Evolutionary conservation across 306 rosid species (phyloP), one percentile per base, ranked within the genome.

Genomic region (Lithocarpus polystachyus): DNA sequence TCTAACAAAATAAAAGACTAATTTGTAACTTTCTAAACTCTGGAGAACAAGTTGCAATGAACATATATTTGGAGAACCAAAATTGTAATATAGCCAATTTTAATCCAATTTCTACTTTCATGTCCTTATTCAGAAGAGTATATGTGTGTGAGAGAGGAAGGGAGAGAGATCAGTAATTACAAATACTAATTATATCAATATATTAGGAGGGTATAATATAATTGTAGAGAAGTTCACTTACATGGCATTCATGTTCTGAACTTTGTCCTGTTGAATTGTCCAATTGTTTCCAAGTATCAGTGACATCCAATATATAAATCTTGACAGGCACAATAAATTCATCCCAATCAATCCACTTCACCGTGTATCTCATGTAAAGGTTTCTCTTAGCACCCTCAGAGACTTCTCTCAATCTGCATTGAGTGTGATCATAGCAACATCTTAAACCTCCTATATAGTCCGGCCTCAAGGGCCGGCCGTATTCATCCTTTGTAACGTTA

Each of bases 281-380:
- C 56, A 74, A n/a, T 52, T 33, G 43, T 48, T 85, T 74, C 54
- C 85, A 61, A 23, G 79, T 77, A 82, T 92, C 97, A 73, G 98
- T 90, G 19, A 78, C 96, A 71, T 94, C 96, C 15, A 90, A 26
- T 70, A 90, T 84, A 69, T 86, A 94, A 56, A 92, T 85, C 84
- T 88, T 82, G 17, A 89, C 89, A 28, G 98, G 97, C 81, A 94
- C 82, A 1, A 92, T 17, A 7, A 24, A 78, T 48, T 87, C 81
- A 70, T 82, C 80, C 98, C 98, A 94, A 17, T 92, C 96, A 37
- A 89, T 76, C 98, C 96, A 94, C 77, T 88, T 79, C 26, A 92
- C 87, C 4, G 91, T 92, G 73, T 92, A 94, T 87, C 73, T 89
- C 62, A 94, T 23, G 80, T 86, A 92, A 67, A 94, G 89, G 69